phyloP scores from a whole-genome alignment of 495 filamentous ascomycete genomes.

The Annulohypoxylon stygium region DNA sequence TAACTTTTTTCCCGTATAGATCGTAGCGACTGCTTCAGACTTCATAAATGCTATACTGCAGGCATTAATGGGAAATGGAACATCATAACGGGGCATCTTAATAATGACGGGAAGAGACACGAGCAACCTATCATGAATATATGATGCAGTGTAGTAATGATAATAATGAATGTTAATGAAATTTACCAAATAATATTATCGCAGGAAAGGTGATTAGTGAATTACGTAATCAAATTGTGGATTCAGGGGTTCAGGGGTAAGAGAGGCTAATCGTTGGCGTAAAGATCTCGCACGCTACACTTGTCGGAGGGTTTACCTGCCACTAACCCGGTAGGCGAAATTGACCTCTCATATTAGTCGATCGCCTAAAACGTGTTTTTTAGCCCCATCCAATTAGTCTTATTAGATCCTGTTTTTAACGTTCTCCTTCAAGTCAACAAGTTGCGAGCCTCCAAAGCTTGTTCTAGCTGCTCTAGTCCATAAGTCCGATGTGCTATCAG shows the following conservation, averaged over 20 bases:
- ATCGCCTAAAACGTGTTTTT: background rate
- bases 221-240: background rate
- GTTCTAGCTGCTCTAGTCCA: background rate
- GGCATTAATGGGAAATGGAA: conserved; percentile 50
- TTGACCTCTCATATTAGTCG: background rate
- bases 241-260: conserved; percentile 4
- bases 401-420: background rate
- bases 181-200: background rate
- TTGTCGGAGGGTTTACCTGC: conserved; percentile 54
- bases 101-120: conserved; percentile 33
- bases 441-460: background rate
- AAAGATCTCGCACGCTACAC: conserved; percentile 73
- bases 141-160: conserved; percentile 49
- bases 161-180: conserved; percentile 42
- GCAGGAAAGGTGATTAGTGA: background rate
- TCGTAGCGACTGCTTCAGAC: conserved; percentile 54
- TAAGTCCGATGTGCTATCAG: background rate
- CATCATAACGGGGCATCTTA: conserved; percentile 10
- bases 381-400: background rate
- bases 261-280: background rate
- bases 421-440: background rate
- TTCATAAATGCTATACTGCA: conserved; percentile 53
- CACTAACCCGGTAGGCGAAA: background rate
- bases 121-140: conserved; percentile 37
- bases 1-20: conserved; percentile 41